Evolutionary conservation across 2,329 filamentous ascomycete species (phyloP), one percentile per base, ranked within the genome.

Genomic region (Ceratocystiopsis brevicomis): DNA sequence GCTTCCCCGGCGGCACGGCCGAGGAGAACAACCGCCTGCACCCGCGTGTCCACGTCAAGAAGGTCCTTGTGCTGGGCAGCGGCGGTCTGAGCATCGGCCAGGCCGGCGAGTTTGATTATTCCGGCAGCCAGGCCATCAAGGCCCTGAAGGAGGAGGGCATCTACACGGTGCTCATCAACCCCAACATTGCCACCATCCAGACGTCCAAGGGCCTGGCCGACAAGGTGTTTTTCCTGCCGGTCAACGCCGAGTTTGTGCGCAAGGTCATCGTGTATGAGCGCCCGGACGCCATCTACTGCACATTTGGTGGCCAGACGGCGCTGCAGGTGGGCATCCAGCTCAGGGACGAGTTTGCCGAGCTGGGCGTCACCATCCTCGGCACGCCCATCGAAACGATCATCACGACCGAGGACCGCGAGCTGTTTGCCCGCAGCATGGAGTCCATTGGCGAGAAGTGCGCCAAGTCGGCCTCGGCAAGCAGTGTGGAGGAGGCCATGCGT

Each of bases 81-180:
- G 90, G 90, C 63, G 90, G 90, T 63, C 72, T 98, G 49, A 93
- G 84, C 61, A 98, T 98, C 60, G 90, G 90, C 14, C 90, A 98
- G 61, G 90, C 90, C 50, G 90, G 90, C 61, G 90, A 98, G 61
- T 98, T 98, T 53, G 90, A 98, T 59, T 98, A 98, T 67, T 96
- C 90, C 43, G 90, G 90, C 49, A 92, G 83, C 61, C 90, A 98
- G 62, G 90, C 88, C 39, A 96, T 98, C 69, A 98, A 98, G 68
- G 90, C 90, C 35, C 59, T 98, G 54, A 96, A 96, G 64, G 82
- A 96, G 60, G 90, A 96, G 63, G 88, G 87, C 48, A 95, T 96
- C 54, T 96, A 95, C 67, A 95, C 90, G 3, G 80, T 98, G 50
- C 69, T 98, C 49, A 96, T 98, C 71, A 98, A 98, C 65, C 90